These are phyloP conservation scores for Torulaspora pretoriensis DNA, from an alignment of 1,139 yeast genomes.

Conservation along the genomic window DNA sequence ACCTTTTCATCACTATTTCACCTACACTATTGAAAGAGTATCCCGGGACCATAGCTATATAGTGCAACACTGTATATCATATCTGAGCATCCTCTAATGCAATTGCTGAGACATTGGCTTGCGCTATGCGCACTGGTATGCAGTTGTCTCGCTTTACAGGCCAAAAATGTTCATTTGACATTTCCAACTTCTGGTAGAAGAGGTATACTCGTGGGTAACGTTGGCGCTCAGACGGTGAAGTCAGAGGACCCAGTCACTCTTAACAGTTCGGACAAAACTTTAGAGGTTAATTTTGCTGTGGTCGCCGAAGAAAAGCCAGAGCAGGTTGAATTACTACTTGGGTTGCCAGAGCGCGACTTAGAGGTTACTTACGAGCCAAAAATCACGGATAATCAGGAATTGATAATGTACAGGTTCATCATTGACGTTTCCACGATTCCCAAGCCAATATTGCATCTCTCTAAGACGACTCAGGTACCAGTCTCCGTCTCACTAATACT, in stretches of 20 bases:
- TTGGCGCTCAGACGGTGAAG: conserved; percentile 10
- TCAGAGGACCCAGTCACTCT: conserved; percentile 12
- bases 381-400: conserved; percentile 11
- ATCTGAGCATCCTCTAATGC: conserved; percentile 3
- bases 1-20: neutral
- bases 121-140: conserved; percentile 11
- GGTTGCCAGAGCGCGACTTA: conserved; percentile 21
- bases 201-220: conserved; percentile 14
- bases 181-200: conserved; percentile 10
- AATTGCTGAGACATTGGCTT: conserved; percentile 6
- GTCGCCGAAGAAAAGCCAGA: conserved; percentile 17
- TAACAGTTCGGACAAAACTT: conserved; percentile 12
- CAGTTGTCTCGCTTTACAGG: conserved; percentile 13
- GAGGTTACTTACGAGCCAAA: conserved; percentile 20
- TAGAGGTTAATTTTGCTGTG: conserved; percentile 23
- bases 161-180: conserved; percentile 18
- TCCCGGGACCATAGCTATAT: conserved; percentile 2
- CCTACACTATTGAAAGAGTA: neutral
- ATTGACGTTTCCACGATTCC: conserved; percentile 18
- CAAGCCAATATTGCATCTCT: conserved; percentile 12
- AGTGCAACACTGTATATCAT: conserved; percentile 1
- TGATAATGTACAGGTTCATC: conserved; percentile 16
- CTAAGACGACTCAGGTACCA: conserved; percentile 10
- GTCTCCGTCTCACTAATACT: conserved; percentile 19
- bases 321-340: conserved; percentile 26